Conservation (phyloP, 345 rosid genomes). For the Ceriops zippeliana region DNA sequence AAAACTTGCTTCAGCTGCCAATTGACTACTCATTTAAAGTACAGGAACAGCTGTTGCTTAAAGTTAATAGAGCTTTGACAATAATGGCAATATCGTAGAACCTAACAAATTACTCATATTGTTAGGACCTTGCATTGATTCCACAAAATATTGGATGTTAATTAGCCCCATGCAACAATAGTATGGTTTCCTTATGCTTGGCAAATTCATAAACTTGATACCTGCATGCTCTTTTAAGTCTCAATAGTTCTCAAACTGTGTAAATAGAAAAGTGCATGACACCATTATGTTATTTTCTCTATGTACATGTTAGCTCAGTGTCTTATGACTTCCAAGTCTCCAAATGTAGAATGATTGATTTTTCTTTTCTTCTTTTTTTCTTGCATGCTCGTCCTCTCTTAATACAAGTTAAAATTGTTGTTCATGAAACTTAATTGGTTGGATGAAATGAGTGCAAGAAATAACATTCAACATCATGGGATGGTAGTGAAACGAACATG, state of each 20-base stretch:
- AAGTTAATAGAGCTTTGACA: constrained; percentile 79
- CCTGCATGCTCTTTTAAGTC: too few species aligned
- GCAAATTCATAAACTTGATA: too few species aligned
- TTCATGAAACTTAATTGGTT: background rate
- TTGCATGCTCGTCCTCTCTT: background rate
- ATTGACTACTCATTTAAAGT: background rate
- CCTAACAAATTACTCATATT: too few species aligned
- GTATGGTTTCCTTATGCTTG: too few species aligned
- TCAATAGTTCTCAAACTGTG: too few species aligned
- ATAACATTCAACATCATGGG: too few species aligned
- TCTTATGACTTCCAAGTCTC: background rate
- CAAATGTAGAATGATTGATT: background rate
- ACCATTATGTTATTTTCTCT: too few species aligned
- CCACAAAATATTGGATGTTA: background rate
- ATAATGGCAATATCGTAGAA: constrained; percentile 48
- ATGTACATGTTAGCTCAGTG: too few species aligned
- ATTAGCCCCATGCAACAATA: too few species aligned
- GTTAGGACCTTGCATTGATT: background rate
- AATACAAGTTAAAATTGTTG: background rate
- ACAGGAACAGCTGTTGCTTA: constrained; percentile 77
- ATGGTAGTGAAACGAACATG: too few species aligned
- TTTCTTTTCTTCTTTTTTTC: background rate
- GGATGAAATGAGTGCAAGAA: too few species aligned
- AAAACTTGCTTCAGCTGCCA: background rate
- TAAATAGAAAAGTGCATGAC: too few species aligned